These are phyloP conservation scores for Crithidia bombi DNA, from an alignment of 208 protist genomes.

Conservation along the genomic window DNA sequence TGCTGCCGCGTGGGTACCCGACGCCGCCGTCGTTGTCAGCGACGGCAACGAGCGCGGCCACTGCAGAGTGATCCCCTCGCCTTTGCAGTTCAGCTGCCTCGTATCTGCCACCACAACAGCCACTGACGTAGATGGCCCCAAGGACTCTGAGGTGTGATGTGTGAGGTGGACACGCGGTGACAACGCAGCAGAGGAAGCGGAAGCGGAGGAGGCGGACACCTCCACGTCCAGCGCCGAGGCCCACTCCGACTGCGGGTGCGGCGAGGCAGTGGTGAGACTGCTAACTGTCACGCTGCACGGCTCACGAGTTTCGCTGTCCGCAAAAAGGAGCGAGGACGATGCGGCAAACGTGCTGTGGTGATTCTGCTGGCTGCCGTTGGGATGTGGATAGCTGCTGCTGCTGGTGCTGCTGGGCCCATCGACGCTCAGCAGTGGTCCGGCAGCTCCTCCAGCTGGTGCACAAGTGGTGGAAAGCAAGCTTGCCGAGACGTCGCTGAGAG, in stretches of 20 bases:
- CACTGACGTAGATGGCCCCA: too few species aligned
- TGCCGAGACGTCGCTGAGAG: conserved; percentile 36
- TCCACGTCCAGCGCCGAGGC: conserved; percentile 18
- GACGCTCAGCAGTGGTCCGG: not conserved
- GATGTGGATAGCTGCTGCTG: not conserved
- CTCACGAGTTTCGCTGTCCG: not conserved
- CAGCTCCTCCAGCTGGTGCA: conserved; percentile 7
- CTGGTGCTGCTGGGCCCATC: conserved; percentile 11
- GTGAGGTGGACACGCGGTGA: too few species aligned
- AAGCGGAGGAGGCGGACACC: conserved; percentile 8
- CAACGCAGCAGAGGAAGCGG: not conserved
- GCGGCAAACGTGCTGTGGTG: not conserved
- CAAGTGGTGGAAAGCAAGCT: conserved; percentile 38
- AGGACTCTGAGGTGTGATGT: too few species aligned
- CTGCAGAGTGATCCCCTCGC: not conserved
- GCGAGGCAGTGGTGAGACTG: conserved; percentile 30
- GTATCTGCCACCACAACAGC: not conserved
- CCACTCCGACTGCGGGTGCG: not conserved
- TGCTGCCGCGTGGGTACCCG: not conserved
- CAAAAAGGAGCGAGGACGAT: not conserved
- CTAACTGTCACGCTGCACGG: conserved; percentile 33
- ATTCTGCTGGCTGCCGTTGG: not conserved
- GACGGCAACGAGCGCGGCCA: not conserved
- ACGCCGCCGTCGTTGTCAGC: not conserved
- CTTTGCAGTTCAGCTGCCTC: not conserved